Base-by-base conservation (phyloP, 2,329 filamentous ascomycete genomes). In the Colletotrichum sojae region DNA sequence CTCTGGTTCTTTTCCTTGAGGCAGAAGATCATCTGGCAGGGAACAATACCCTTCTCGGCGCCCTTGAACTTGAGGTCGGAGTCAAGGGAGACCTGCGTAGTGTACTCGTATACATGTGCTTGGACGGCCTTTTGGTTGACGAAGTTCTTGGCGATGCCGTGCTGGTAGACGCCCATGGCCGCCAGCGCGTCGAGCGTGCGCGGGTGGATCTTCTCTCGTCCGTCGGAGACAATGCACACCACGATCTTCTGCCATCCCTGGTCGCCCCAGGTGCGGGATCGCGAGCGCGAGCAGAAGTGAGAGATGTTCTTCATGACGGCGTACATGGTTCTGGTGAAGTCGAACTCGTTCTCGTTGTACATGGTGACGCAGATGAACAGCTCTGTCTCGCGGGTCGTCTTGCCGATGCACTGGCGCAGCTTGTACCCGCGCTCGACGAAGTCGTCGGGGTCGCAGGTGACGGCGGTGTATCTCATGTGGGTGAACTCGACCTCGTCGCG, bases 211-310 rank as follows among this genome's bases (percentile, higher is more conserved):
- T 84, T 94, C 73, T 93, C 91, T 76, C 97, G 92, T 22, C 96
- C 96, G 78, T 99, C 96, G 1, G 94, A 95, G 67, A 99, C 95
- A 76, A 99, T 93, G 78, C 94, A 98, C 0, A 99, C 95, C 0
- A 99, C 96, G 76, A 99, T 98, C 85, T 99, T 99, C 82, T 99
- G 94, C 96, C 96, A 99, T 5, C 96, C 96, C 61, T 94, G 90
- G 74, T 97, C 97, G 46, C 96, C 97, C 96, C 96, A 99, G 0
- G 95, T 98, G 68, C 96, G 90, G 6, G 94, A 97, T 79, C 96
- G 95, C 63, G 91, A 92, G 61, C 96, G 91, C 20, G 92, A 94
- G 84, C 96, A 99, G 81, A 99, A 98, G 79, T 98, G 96, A 15
- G 93, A 91, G 75, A 99, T 95, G 79, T 99, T 99, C 80, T 97